A percentile compares a stretch with the other conserved stretches of the same genome.
Evolutionary conservation across 108 stramenopile genomes (phyloP).

Genomic region (Skeletonema grethae): DNA sequence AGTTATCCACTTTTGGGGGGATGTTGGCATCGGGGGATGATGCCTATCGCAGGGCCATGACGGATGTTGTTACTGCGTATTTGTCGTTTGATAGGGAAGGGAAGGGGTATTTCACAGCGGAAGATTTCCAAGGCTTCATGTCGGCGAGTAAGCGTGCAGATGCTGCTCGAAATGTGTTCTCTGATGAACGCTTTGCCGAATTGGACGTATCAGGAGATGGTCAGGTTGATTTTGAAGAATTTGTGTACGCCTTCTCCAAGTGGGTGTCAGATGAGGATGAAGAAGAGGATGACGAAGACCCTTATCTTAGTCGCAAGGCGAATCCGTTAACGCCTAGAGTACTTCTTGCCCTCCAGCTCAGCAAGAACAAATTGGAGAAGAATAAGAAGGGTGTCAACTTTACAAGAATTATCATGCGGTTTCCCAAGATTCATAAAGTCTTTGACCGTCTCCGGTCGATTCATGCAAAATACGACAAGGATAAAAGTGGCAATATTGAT

Average conservation of each 20-base stretch:
- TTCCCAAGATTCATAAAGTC: conserved; percentile 52
- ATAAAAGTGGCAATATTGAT: conserved; percentile 35
- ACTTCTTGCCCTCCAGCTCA: conserved; percentile 45
- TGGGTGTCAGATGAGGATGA: conserved; percentile 41
- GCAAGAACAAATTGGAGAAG: conserved; percentile 43
- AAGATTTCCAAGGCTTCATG: conserved; percentile 47
- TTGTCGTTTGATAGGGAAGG: conserved; percentile 51
- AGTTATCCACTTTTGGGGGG: conserved; percentile 41
- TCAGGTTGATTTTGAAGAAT: conserved; percentile 48
- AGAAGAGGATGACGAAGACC: conserved; percentile 38
- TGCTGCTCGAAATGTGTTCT: conserved; percentile 38
- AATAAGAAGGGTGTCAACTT: conserved; percentile 43
- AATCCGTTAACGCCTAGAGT: conserved; percentile 43
- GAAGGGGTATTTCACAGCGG: conserved; percentile 48
- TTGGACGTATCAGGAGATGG: conserved; percentile 43
- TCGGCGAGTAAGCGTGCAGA: conserved; percentile 47
- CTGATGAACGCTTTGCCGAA: conserved; percentile 46
- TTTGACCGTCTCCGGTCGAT: conserved; percentile 47
- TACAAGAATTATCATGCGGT: conserved; percentile 47
- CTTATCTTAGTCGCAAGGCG: conserved; percentile 17
- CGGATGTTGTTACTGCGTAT: conserved; percentile 53
- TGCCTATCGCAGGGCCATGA: conserved; percentile 47
- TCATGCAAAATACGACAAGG: conserved; percentile 30
- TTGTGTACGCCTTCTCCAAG: conserved; percentile 48
- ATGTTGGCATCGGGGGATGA: conserved; percentile 41